Percentiles rank a stretch among this genome's conserved stretches.
phyloP scores from a whole-genome alignment of 1,284 basidiomycete species.

The Entoloma clypeatum region DNA sequence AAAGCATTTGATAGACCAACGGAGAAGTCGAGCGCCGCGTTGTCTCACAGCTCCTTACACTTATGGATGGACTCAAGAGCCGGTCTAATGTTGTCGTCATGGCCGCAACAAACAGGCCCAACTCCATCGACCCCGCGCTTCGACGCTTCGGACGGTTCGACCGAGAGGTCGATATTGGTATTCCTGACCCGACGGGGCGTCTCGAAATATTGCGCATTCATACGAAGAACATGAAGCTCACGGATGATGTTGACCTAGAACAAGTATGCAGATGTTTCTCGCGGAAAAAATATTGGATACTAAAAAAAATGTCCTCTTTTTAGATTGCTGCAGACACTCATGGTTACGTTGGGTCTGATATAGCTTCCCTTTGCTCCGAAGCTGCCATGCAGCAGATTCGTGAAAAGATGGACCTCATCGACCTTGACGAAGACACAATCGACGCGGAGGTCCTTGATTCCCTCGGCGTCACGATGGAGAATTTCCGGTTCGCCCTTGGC shows the following conservation, averaged over 20 bases:
- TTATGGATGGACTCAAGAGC: constrained; percentile 99
- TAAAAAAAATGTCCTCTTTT: constrained; percentile 5
- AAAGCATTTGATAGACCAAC: constrained; percentile 66
- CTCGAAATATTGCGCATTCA: constrained; percentile 98
- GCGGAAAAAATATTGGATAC: constrained; percentile 6
- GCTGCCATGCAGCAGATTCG: constrained; percentile 99
- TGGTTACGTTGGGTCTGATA: constrained; percentile 97
- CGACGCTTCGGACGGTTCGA: constrained; percentile 99
- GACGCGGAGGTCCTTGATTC: constrained; percentile 96
- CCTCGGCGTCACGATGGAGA: constrained; percentile 96
- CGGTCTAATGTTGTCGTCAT: constrained; percentile 99
- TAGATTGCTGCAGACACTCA: constrained; percentile 98
- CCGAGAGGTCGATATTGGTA: constrained; percentile 98
- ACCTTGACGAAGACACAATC: constrained; percentile 92
- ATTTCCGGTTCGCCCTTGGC: constrained; percentile 96
- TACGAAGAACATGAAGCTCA: constrained; percentile 99
- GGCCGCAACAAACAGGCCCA: constrained; percentile 98
- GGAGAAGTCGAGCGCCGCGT: constrained; percentile 99
- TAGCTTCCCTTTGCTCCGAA: constrained; percentile 95
- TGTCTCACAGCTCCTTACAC: constrained; percentile 94
- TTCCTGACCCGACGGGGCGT: constrained; percentile 97
- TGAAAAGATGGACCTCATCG: constrained; percentile 97
- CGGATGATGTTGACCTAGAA: constrained; percentile 97
- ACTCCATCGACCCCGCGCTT: constrained; percentile 98
- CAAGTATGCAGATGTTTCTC: constrained; percentile 50